A percentile compares a stretch with the other conserved stretches of the same genome.
Conservation (phyloP, 2,329 filamentous ascomycete genomes). For the Pseudopithomyces chartarum region DNA sequence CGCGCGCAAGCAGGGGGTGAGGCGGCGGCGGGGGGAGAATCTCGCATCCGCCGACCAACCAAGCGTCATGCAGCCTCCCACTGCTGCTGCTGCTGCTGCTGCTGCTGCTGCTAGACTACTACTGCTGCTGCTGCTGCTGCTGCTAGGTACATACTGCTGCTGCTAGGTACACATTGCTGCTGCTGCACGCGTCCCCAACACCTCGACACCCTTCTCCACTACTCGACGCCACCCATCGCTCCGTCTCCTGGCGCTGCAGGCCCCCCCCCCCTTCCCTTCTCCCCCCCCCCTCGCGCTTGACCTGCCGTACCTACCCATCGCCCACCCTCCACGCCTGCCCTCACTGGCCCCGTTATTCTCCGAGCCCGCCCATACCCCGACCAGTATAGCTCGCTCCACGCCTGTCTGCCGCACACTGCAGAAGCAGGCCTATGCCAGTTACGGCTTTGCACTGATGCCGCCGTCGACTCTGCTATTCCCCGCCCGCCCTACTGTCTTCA, state of each 20-base stretch:
- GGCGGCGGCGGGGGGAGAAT: too few species aligned
- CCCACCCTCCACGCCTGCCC: neutral
- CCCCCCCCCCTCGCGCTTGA: constrained; percentile 5
- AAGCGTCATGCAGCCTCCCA: too few species aligned
- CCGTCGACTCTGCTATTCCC: constrained; percentile 25
- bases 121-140: too few species aligned
- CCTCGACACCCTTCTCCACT: constrained; percentile 14
- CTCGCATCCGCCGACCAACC: too few species aligned
- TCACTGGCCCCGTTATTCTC: constrained; percentile 27
- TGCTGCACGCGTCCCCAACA: constrained; percentile 26
- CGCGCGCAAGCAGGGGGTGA: too few species aligned
- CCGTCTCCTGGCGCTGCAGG: constrained; percentile 14
- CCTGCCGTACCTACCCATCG: constrained; percentile 6
- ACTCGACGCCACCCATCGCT: constrained; percentile 12
- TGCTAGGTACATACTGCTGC: too few species aligned
- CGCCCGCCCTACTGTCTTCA: constrained; percentile 31
- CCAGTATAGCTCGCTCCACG: constrained; percentile 21
- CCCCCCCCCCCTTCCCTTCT: too few species aligned
- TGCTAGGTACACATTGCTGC: too few species aligned
- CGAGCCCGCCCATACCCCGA: constrained; percentile 20
- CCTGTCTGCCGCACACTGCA: constrained; percentile 24
- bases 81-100: constrained; percentile 25
- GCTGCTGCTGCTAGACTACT: constrained; percentile 28
- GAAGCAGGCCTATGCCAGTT: constrained; percentile 33
- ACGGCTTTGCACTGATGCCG: constrained; percentile 28